Base-by-base conservation (phyloP, 768 basidiomycete genomes). In the Phlebiopsis flavidoalba region DNA sequence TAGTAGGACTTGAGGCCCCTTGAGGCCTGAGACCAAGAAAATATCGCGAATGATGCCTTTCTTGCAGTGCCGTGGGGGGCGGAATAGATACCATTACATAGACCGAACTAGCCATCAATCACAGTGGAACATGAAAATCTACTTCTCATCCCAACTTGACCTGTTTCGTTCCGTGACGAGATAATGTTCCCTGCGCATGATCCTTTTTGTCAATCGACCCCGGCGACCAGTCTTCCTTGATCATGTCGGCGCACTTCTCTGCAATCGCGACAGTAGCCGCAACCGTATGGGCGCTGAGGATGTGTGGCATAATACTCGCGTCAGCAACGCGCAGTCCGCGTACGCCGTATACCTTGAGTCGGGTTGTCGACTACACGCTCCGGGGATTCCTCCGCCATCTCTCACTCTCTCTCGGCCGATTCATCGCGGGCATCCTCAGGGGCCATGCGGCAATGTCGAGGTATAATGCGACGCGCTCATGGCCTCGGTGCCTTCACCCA, bases 331-430 rank as follows among this genome's bases (percentile, higher is more conserved):
- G 70, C 36, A 83, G 66, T 59, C 77, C 77, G 26, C 57, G 53
- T 12, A 77, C 71, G 17, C 80, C 81, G 63, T 82, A 76, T 1
- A 83, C 80, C 10, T 68, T 64, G 31, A 79, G 65, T 36, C 74
- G 67, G 35, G 72, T n/a, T 69, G 63, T 79, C 77, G 55, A 83
- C 78, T 6, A 81, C 80, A 45, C 80, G n/a, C 81, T 17, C 22
- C 24, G 3, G 40, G 40, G 2, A 43, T 7, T 3, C 3, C 49
- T 21, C 49, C 55, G 7, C 31, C 45, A 11, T 35, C n/a, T 54
- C n/a, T n/a, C n/a, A n/a, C n/a, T n/a, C n/a, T 12, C 40, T 12
- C n/a, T 43, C 40, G 40, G 11, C 40, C 8, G 40, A 8, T 17
- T 2, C 11, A 12, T 17, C 40, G 21, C 43, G 36, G 19, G n/a